Base-by-base conservation (phyloP, 2,329 filamentous ascomycete species). In the Microcyclospora tardicrescens region DNA sequence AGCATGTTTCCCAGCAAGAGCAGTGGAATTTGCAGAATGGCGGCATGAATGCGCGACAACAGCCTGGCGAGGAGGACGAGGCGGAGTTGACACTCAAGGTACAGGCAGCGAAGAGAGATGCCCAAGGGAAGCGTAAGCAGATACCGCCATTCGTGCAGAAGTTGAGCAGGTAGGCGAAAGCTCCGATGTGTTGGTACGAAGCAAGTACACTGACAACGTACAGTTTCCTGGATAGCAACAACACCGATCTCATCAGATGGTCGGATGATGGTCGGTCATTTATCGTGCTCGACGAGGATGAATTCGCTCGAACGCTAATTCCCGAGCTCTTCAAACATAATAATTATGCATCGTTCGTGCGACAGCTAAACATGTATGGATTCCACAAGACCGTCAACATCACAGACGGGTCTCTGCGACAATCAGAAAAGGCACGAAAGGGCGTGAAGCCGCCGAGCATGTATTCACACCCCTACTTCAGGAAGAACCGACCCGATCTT, bases 81-180 rank as follows among this genome's bases (percentile, higher is more conserved):
- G 81, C 87, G 45, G 70, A 82, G 39, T 64, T 95, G 43, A 85
- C 93, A 56, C 77, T 81, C 57, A 78, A 78, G 61, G 87, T 86
- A 15, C 71, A 80, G 47, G 68, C 81, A 44, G 86, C 86, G 8
- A 94, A 93, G 66, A 77, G 80, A 56, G 91, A 96, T 42, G 81
- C 87, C 0, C 82, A 87, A 58, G 73, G 80, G 12, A 96, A 94
- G 62, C 72, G 87, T 53, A 96, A 96, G 62, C 84, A 93, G 55
- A 96, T 98, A 10, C 89, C 91, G 1, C 89, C 91, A 0, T 98
- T 98, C 67, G 87, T 98, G 33, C 87, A 95, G 61, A 98, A 98
- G 59, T 65, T 98, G 39, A 93, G 86, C 77, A 96, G 89, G 89
- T 93, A 67, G 65, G 75, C 55, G 33, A 37, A 36, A 28, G 35